Evolutionary conservation across 2,329 filamentous ascomycete genomes (phyloP).

Genomic region (Nemania sp.): DNA sequence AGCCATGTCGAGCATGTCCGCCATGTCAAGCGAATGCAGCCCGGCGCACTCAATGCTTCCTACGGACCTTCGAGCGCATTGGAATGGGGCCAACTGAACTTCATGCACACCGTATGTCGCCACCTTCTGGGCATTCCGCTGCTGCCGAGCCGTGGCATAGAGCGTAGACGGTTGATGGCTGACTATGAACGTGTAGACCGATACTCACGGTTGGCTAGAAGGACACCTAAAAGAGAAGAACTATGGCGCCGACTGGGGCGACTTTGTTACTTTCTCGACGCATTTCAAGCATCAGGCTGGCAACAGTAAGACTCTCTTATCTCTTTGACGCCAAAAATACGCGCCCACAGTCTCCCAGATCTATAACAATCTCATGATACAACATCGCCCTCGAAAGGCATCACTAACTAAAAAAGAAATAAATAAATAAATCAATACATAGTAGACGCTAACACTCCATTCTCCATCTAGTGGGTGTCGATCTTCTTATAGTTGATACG

Average conservation of each 20-base stretch:
- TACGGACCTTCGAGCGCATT: slow-evolving; percentile 60
- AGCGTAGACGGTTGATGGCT: background rate
- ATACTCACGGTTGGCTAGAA: slow-evolving; percentile 72
- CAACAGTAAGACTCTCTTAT: slow-evolving; percentile 46
- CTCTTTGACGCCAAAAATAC: no score
- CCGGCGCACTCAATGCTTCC: slow-evolving; percentile 57
- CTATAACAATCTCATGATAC: background rate
- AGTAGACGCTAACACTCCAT: slow-evolving; percentile 14
- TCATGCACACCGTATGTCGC: slow-evolving; percentile 64
- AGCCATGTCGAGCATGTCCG: slow-evolving; percentile 59
- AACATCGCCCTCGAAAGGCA: background rate
- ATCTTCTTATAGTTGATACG: slow-evolving; percentile 71
- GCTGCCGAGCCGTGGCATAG: background rate
- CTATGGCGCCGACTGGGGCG: slow-evolving; percentile 75
- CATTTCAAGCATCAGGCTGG: slow-evolving; percentile 70
- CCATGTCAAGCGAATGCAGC: slow-evolving; percentile 63
- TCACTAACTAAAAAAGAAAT: background rate
- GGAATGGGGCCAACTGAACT: slow-evolving; percentile 74
- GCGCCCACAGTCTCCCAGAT: no score
- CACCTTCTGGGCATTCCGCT: background rate
- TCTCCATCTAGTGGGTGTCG: slow-evolving; percentile 63
- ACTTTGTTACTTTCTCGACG: slow-evolving; percentile 70
- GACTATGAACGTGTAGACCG: slow-evolving; percentile 54
- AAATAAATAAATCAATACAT: no score
- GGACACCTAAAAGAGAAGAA: slow-evolving; percentile 71